Evolutionary conservation across 202 grass and related monocot genomes (phyloP), one percentile per base, ranked within the genome.

Genomic region (Musa balbisiana): DNA sequence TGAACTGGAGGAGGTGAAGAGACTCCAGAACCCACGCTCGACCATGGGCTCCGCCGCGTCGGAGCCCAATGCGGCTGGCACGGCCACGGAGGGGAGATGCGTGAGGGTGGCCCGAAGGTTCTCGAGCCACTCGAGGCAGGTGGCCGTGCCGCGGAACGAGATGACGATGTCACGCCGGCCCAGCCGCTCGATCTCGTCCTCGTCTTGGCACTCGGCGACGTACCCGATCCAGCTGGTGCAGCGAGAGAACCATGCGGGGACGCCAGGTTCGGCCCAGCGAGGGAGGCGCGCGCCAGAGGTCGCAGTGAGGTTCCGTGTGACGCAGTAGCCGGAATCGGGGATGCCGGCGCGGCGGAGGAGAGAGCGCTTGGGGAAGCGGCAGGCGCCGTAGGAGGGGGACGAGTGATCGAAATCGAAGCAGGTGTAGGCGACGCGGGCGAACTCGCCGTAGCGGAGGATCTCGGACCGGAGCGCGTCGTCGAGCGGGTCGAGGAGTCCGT

Each of bases 361-460:
- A 14, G 83, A 83, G 68, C 68, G 0, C 59, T 49, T 69, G 0
- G 80, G 78, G 82, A 84, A 76, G 51, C 86, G 83, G 82, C 90
- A 92, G 76, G 77, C 76, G 73, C 80, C 84, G 79, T 87, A 81
- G 2, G 77, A 73, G 33, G 82, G 77, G 2, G 77, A 52, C 1
- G 76, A n/a, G 19, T 33, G 73, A 64, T 86, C 84, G 77, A 89
- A 85, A 77, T 92, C 90, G 82, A 92, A 92, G 3, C 83, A 84
- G 69, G 81, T 85, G 82, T 92, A 92, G 84, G 83, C 83, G 1
- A 82, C 90, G 72, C 82, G 84, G 72, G 82, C 90, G 2, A 92
- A 78, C 90, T 84, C 86, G 65, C 90, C 90, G 84, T 92, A 92
- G 1, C 86, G 86, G 81, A 89, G 83, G 33, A 92, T 74, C 86